Evolutionary conservation across 2,329 filamentous ascomycete genomes (phyloP), one percentile per base, ranked within the genome.

Genomic region (Clathrospora elynae): DNA sequence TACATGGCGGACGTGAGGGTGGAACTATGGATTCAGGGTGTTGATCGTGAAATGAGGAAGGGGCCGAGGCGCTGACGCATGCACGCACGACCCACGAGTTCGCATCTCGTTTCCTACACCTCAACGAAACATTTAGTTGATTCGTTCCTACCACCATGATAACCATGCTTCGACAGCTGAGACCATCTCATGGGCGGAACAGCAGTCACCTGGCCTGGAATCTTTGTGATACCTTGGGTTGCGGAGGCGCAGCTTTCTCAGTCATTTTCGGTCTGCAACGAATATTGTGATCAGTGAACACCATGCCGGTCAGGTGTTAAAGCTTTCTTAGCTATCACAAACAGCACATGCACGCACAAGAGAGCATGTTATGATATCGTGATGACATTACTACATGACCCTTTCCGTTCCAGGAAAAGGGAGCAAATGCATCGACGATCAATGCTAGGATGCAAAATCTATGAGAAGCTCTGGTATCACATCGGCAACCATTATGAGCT

Each of bases 371-470:
- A 42, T 59, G 26, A 50, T 63, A 64, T 64, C 58, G 46, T 66
- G 51, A 53, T 64, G 41, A 52, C 51, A 64, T 65, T 66, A 46
- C 57, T 65, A 53, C 51, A 51, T 51, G 55, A 49, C 49, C 51
- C 55, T 42, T 57, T 40, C 54, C 55, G 43, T 57, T 40, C 54
- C 40, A 41, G 39, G 30, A 35, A 19, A 30, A 41, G 42, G 46
- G 53, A 37, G 46, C 45, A 42, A 40, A 46, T 55, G 53, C 38
- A 53, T 55, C 49, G 49, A 61, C 50, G 41, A 62, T 50, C 50
- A 49, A 48, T 51, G 34, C 36, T 46, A 42, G 38, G 42, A 37
- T 54, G 47, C 47, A 55, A 28, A 46, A 51, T 45, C 35, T 46
- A 55, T 51, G 46, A 57, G 53, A 42, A 57, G 51, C 62, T 64